Conservation (phyloP, 306 rosid genomes). For the Vigna trinervia region DNA sequence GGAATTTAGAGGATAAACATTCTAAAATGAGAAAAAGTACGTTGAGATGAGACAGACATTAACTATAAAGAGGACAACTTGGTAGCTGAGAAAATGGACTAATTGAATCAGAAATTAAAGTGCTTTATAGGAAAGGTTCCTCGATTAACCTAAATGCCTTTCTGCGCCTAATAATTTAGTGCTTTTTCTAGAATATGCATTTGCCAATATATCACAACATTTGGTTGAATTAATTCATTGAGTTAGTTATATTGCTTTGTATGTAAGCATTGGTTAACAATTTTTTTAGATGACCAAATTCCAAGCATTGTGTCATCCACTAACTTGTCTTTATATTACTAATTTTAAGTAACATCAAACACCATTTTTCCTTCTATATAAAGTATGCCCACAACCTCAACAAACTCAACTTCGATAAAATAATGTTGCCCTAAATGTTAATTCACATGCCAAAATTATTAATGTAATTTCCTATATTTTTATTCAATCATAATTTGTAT, state of each 20-base stretch:
- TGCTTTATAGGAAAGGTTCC: conserved; percentile 24
- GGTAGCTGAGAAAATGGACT: conserved; percentile 19
- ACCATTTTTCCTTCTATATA: neutral
- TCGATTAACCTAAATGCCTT: conserved; percentile 33
- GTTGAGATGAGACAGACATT: neutral
- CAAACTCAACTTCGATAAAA: neutral
- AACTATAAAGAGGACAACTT: conserved; percentile 25
- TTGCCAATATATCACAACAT: conserved; percentile 30
- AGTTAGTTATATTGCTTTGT: conserved; percentile 34
- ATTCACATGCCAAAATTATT: neutral
- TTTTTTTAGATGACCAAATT: neutral
- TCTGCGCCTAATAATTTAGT: conserved; percentile 33
- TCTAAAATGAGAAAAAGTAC: conserved; percentile 5
- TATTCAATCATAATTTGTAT: no score
- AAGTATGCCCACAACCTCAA: neutral
- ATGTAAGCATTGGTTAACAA: conserved; percentile 19
- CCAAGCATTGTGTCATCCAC: conserved; percentile 36
- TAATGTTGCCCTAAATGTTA: neutral
- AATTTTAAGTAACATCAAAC: neutral
- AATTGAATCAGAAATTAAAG: conserved; percentile 4
- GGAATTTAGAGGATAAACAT: conserved; percentile 5
- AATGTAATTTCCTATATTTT: no score
- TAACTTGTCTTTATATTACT: neutral
- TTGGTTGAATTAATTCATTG: conserved; percentile 18
- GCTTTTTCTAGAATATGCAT: neutral